These are phyloP conservation scores for Phytophthora capsici DNA, from an alignment of 352 stramenopile species.

Conservation along the genomic window DNA sequence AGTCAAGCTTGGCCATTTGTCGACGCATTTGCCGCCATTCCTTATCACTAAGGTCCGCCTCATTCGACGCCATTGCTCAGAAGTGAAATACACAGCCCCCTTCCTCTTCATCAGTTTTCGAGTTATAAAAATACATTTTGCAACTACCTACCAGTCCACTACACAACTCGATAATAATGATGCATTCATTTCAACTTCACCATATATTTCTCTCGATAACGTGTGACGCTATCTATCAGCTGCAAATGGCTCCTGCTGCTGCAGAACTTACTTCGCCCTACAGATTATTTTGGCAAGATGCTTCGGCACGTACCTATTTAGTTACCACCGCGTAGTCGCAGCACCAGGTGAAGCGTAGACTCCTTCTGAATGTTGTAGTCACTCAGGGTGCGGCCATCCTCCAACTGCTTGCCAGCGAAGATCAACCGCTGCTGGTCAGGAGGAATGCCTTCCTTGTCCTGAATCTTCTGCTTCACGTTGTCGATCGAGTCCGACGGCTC, in stretches of 20 bases:
- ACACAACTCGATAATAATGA: too few species aligned
- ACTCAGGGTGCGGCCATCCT: constrained; percentile 92
- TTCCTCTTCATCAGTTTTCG: neutral
- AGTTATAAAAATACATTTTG: neutral
- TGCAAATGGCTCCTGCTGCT: constrained; percentile 3
- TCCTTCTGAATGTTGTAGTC: constrained; percentile 43
- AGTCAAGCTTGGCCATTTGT: constrained; percentile 58
- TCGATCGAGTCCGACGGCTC: constrained; percentile 15
- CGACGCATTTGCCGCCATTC: constrained; percentile 71
- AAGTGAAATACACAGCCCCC: too few species aligned
- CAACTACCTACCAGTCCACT: too few species aligned
- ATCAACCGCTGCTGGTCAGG: constrained; percentile 96
- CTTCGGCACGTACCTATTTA: neutral
- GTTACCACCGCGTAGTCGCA: constrained; percentile 8
- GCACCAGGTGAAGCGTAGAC: constrained; percentile 33
- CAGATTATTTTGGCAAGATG: neutral
- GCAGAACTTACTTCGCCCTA: constrained; percentile 15
- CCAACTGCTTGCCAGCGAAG: constrained; percentile 96
- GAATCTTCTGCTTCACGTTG: constrained; percentile 62
- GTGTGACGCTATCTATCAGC: neutral
- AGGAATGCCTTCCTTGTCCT: constrained; percentile 86
- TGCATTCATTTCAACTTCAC: constrained; percentile 1
- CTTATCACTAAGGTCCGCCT: constrained; percentile 45
- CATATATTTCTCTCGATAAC: constrained; percentile 24
- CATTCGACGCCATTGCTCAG: constrained; percentile 11